Evolutionary conservation across 192 early-diverging fungal genomes (phyloP), one percentile per base, ranked within the genome.

Genomic region (Chytriomyces confervae): DNA sequence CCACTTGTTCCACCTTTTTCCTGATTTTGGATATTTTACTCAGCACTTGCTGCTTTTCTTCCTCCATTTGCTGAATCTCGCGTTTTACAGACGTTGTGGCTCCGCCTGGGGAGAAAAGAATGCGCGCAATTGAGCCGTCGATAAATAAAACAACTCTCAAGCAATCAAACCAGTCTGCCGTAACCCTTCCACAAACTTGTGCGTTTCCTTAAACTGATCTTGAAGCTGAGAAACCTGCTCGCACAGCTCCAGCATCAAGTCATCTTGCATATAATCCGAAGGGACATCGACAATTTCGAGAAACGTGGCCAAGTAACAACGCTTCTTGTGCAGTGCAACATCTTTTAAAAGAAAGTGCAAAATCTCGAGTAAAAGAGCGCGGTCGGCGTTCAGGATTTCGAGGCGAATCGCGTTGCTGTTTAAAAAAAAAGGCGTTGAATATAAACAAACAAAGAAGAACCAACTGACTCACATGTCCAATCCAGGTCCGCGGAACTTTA

Each of bases 31-130:
- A n/a, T 43, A 90, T 85, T 53, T 89, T 90, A 64, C 69, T 83
- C 50, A 77, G 49, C 49, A 90, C 85, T 62, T 89, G 89, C 79
- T 89, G 88, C 78, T 90, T 90, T 75, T 90, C 89, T 65, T 90
- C 89, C 65, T 90, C 89, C 84, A 89, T 85, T 67, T 87, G 83
- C 77, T 88, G 86, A 50, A 90, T 90, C 75, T 90, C 89, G 46
- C 82, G 75, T 61, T 89, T 89, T 23, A 90, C 47, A 20, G 76
- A 65, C 5, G 79, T 78, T 7, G 88, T 81, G 66, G 79, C 84
- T 76, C 49, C 75, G 6, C 74, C 72, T 77, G 46, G 11, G 23
- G 23, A 18, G 24, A 62, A 13, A 72, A 10, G 62, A 23, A n/a
- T 47, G 23, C 23, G 11, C 29, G 11, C 23, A 27, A 45, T 80